Percentiles rank a stretch among this genome's conserved stretches.
These are phyloP conservation scores for Geotrichum reessii DNA, from an alignment of 1,139 yeast genomes.

Conservation along the genomic window DNA sequence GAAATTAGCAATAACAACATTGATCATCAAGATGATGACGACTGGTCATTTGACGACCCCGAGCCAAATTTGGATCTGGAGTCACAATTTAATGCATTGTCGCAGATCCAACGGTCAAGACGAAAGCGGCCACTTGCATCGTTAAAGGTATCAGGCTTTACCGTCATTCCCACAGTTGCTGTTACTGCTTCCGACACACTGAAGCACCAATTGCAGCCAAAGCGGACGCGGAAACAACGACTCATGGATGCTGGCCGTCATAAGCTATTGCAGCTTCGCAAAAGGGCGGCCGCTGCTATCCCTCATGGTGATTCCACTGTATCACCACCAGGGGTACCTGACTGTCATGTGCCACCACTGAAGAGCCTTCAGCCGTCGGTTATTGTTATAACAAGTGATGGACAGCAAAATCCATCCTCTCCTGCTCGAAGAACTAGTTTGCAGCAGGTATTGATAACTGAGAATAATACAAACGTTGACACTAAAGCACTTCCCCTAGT, in stretches of 20 bases:
- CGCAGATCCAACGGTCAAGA: no score
- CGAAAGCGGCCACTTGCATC: no score
- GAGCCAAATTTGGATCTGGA: background rate
- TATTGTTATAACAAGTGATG: no score
- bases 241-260: background rate
- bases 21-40: background rate
- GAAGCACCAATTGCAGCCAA: background rate
- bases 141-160: no score
- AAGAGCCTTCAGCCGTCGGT: no score
- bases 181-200: background rate
- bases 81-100: no score
- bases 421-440: no score
- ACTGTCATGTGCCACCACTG: no score
- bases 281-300: background rate
- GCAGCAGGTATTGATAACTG: no score
- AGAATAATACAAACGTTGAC: no score
- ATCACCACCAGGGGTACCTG: no score
- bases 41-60: background rate
- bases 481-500: slow-evolving; percentile 12
- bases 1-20: background rate
- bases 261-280: background rate
- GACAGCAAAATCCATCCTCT: no score
- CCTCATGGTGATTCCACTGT: background rate
- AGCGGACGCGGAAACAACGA: background rate
- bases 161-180: background rate